phyloP scores from a whole-genome alignment of 805 yeast genomes.

The Barnettozyma sucrosica region DNA sequence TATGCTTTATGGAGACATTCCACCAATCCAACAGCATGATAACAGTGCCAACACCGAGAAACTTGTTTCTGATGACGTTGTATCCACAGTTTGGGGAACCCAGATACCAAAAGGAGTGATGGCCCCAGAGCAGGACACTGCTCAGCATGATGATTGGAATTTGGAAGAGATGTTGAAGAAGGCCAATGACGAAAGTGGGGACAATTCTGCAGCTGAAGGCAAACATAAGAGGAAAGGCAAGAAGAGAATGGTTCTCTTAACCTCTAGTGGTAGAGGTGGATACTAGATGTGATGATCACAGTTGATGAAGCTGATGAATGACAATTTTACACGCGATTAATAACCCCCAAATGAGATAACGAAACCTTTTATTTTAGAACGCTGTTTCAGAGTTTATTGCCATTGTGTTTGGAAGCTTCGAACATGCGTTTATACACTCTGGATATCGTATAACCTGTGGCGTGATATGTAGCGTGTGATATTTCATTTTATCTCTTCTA shows the following conservation, averaged over 20 bases:
- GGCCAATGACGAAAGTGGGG: constrained; percentile 11
- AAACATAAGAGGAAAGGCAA: constrained; percentile 19
- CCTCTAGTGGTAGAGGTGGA: constrained; percentile 14
- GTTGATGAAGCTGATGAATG: neutral
- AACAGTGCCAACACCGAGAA: constrained; percentile 23
- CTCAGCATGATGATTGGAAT: constrained; percentile 27
- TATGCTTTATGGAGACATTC: constrained; percentile 3
- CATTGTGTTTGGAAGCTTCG: neutral
- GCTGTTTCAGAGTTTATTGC: neutral
- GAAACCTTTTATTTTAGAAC: neutral
- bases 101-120: constrained; percentile 25
- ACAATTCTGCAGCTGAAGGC: constrained; percentile 2
- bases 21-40: neutral
- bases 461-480: no score
- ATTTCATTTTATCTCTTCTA: neutral
- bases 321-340: neutral
- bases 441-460: neutral
- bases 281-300: neutral
- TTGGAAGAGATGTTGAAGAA: constrained; percentile 23
- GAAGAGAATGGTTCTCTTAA: constrained; percentile 19
- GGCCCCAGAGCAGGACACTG: constrained; percentile 27
- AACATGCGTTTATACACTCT: neutral
- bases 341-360: neutral
- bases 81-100: constrained; percentile 74
- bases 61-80: neutral